Evolutionary conservation across 305 asterid genomes (phyloP).

Genomic region (Petunia hybrid): DNA sequence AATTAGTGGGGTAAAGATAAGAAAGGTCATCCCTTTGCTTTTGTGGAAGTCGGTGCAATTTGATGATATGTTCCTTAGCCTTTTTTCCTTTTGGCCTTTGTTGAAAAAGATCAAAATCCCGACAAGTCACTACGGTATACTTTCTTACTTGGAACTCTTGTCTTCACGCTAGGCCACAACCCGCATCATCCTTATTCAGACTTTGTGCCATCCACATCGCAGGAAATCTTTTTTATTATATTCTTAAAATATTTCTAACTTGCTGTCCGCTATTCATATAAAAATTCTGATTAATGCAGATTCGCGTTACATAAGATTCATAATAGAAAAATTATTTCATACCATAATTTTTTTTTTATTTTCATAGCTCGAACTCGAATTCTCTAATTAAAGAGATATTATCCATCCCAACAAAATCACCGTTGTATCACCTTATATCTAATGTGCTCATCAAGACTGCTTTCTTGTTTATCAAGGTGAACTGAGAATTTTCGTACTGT

Average conservation of each 20-base stretch:
- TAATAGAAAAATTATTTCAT: no score
- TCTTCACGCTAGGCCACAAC: slow-evolving; percentile 11
- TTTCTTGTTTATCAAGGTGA: no score
- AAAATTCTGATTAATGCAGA: no score
- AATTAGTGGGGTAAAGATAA: slow-evolving; percentile 13
- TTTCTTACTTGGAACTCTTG: slow-evolving; percentile 23
- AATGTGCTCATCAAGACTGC: no score
- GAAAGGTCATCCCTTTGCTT: slow-evolving; percentile 31
- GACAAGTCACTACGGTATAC: neutral
- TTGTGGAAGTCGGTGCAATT: slow-evolving; percentile 26
- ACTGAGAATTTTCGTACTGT: no score
- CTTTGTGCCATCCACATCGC: neutral
- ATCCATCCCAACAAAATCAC: no score
- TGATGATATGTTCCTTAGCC: slow-evolving; percentile 2
- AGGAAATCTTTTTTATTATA: neutral
- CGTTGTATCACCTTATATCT: no score
- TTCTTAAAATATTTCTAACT: no score
- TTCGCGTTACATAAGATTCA: neutral
- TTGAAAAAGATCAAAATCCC: slow-evolving; percentile 14
- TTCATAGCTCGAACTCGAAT: no score
- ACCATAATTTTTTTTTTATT: no score
- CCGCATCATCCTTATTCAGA: slow-evolving; percentile 14
- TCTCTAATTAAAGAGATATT: no score
- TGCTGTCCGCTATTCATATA: neutral
- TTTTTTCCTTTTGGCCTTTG: neutral